Conservation (phyloP, 2,329 filamentous ascomycete species). For the Arthrobotrys sinensis region DNA sequence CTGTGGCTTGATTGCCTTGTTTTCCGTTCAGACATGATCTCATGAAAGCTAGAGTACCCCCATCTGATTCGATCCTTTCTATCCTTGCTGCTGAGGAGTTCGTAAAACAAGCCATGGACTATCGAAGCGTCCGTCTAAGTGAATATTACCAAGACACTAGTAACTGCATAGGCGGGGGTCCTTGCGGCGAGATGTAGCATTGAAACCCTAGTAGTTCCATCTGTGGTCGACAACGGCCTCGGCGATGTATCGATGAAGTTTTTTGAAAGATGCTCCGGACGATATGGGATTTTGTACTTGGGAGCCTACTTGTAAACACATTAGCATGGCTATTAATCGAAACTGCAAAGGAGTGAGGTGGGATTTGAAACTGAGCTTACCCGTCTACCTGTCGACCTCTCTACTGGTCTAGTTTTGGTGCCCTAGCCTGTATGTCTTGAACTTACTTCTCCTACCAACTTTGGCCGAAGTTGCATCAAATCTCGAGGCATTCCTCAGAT, state of each 20-base stretch:
- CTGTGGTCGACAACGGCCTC: conserved; percentile 5
- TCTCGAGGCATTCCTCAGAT: neutral
- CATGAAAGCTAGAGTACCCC: conserved; percentile 42
- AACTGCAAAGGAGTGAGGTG: neutral
- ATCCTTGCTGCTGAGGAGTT: conserved; percentile 46
- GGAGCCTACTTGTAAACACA: neutral
- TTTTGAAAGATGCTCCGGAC: neutral
- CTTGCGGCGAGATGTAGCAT: conserved; percentile 36
- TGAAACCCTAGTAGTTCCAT: conserved; percentile 12
- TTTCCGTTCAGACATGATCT: conserved; percentile 36
- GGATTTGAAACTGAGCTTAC: neutral
- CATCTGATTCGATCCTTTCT: conserved; percentile 44
- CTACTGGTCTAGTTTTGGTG: neutral
- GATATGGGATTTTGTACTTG: neutral
- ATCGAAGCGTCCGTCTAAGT: conserved; percentile 37
- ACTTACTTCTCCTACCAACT: conserved; percentile 17
- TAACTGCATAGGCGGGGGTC: conserved; percentile 25
- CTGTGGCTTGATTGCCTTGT: conserved; percentile 60
- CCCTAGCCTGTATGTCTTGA: conserved; percentile 17
- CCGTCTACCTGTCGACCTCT: neutral
- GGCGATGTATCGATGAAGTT: conserved; percentile 32
- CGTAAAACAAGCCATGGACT: conserved; percentile 45
- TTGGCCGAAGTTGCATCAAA: neutral
- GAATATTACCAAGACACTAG: conserved; percentile 47
- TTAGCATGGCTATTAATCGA: neutral